These are phyloP conservation scores for Lentinula sp. DNA, from an alignment of 768 basidiomycete species.

Conservation along the genomic window DNA sequence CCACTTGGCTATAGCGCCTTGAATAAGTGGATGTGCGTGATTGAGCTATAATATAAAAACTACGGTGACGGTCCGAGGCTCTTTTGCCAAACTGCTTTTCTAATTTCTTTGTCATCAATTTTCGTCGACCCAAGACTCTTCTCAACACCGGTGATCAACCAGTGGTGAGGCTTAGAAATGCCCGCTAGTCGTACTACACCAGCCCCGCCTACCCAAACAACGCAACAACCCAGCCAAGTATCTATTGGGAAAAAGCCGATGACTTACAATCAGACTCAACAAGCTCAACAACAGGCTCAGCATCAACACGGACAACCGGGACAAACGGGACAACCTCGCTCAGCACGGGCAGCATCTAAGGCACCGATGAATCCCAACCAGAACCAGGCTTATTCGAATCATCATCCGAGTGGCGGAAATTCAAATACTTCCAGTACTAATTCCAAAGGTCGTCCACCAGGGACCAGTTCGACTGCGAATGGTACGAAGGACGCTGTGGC, in stretches of 20 bases:
- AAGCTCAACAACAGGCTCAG: slow-evolving; percentile 22
- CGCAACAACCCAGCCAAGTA: slow-evolving; percentile 57
- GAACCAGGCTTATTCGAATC: slow-evolving; percentile 32
- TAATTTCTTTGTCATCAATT: not conserved
- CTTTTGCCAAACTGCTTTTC: not conserved
- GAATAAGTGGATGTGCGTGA: no score
- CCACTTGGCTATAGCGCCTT: slow-evolving; percentile 46
- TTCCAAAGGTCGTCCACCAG: slow-evolving; percentile 14
- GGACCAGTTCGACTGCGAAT: slow-evolving; percentile 12
- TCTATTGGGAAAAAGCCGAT: slow-evolving; percentile 93
- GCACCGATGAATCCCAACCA: slow-evolving; percentile 48
- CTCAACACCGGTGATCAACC: not conserved
- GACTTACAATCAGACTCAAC: slow-evolving; percentile 51
- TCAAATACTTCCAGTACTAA: slow-evolving; percentile 17
- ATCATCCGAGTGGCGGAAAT: slow-evolving; percentile 30
- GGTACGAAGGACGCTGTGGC: slow-evolving; percentile 15
- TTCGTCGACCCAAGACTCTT: not conserved
- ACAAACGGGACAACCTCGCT: slow-evolving; percentile 17
- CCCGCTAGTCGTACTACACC: not conserved
- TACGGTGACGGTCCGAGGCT: not conserved
- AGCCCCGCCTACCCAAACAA: not conserved
- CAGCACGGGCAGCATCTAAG: slow-evolving; percentile 46
- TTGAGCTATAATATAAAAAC: no score
- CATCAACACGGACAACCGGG: slow-evolving; percentile 16
- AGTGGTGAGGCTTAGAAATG: not conserved